Percentiles rank a stretch among this genome's conserved stretches.
These are phyloP conservation scores for Omphalea diandra DNA, from an alignment of 441 rosid genomes.

Conservation along the genomic window DNA sequence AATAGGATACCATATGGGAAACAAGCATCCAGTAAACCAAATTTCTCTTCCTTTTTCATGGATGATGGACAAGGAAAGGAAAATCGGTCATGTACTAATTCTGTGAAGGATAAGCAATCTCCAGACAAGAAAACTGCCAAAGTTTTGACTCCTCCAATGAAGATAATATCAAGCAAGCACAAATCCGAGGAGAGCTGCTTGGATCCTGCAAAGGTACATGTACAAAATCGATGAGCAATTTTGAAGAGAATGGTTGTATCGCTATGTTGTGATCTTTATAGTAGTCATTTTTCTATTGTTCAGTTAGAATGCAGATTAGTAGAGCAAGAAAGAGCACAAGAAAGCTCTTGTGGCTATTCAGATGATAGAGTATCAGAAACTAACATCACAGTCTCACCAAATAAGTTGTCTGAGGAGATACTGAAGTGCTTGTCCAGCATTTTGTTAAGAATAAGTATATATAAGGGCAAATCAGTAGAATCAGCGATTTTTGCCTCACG, in stretches of 20 bases:
- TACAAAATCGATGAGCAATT: slow-evolving; percentile 7
- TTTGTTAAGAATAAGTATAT: slow-evolving; percentile 53
- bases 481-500: slow-evolving; percentile 12
- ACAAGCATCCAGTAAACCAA: slow-evolving; percentile 40
- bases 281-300: slow-evolving; percentile 19
- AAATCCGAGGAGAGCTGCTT: slow-evolving; percentile 31
- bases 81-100: slow-evolving; percentile 50
- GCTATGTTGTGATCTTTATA: slow-evolving; percentile 6
- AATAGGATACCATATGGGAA: slow-evolving; percentile 41
- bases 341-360: slow-evolving; percentile 40
- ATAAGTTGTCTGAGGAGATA: slow-evolving; percentile 66
- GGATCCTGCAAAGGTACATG: slow-evolving; percentile 38
- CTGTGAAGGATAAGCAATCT: slow-evolving; percentile 56
- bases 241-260: background rate
- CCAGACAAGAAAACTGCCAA: slow-evolving; percentile 52
- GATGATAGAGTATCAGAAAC: slow-evolving; percentile 39
- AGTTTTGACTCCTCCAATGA: slow-evolving; percentile 59
- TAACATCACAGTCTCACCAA: slow-evolving; percentile 43
- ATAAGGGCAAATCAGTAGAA: slow-evolving; percentile 42
- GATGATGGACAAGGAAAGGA: slow-evolving; percentile 72
- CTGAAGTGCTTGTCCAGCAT: slow-evolving; percentile 56
- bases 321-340: slow-evolving; percentile 54
- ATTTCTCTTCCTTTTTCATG: slow-evolving; percentile 27
- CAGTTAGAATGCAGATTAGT: slow-evolving; percentile 63
- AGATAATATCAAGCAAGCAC: slow-evolving; percentile 40